Evolutionary conservation across 2,329 filamentous ascomycete genomes (phyloP).

Genomic region (Myriosclerotinia curreyana): DNA sequence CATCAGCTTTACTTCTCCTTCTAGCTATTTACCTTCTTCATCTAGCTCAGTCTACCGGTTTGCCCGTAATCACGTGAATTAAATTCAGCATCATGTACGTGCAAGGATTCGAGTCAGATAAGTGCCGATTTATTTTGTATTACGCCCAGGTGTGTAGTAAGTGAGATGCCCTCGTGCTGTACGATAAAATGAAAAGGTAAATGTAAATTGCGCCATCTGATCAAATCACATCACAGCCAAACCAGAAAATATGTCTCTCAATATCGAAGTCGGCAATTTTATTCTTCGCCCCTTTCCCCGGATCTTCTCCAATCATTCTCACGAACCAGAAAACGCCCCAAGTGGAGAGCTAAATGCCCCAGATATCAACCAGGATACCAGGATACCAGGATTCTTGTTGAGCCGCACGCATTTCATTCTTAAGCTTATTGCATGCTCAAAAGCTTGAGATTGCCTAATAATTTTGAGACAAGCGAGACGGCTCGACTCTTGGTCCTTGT

Average conservation of each 20-base stretch:
- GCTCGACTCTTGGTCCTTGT: slow-evolving; percentile 32
- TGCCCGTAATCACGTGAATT: slow-evolving; percentile 1
- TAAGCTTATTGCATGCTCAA: not conserved
- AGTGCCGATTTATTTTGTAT: not conserved
- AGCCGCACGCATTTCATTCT: slow-evolving; percentile 12
- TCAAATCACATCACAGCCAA: slow-evolving; percentile 11
- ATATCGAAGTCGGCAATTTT: not conserved
- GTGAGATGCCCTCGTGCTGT: not conserved
- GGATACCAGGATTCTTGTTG: slow-evolving; percentile 1
- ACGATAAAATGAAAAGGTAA: slow-evolving; percentile 6
- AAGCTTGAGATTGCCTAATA: slow-evolving; percentile 12
- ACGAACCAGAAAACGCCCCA: not conserved
- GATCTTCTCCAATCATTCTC: slow-evolving; percentile 6
- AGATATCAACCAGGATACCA: not conserved
- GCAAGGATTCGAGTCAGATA: not conserved
- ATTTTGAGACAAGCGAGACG: slow-evolving; percentile 27
- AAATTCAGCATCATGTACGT: not conserved
- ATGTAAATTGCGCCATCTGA: slow-evolving; percentile 7
- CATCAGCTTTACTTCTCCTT: not conserved
- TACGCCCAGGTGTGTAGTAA: slow-evolving; percentile 4
- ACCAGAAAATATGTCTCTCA: not conserved
- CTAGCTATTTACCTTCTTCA: not conserved
- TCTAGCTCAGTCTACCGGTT: not conserved
- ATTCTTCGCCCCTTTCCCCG: not conserved
- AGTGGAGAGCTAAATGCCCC: slow-evolving; percentile 17